Percentiles rank a stretch among this genome's conserved stretches.
phyloP scores from a whole-genome alignment of 1,284 basidiomycete species.

The Tylopilus orsonianus region DNA sequence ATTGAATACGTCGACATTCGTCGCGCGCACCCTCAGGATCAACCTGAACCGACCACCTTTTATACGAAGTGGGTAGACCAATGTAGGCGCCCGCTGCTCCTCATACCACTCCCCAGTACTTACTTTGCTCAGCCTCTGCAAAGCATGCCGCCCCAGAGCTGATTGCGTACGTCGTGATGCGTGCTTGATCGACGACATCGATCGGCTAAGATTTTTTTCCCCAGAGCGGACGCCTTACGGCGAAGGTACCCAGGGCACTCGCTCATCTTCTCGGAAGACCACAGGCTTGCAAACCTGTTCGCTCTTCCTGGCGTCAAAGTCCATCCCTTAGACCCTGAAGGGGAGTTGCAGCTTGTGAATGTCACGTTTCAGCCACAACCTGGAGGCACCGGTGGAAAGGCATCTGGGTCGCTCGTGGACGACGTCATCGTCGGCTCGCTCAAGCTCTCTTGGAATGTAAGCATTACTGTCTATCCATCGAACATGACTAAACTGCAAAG shows the following conservation, averaged over 20 bases:
- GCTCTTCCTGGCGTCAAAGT: constrained; percentile 49
- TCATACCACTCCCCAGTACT: constrained; percentile 1
- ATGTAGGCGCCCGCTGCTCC: constrained; percentile 36
- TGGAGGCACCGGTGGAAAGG: constrained; percentile 37
- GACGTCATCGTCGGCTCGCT: constrained; percentile 55
- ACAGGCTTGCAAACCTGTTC: constrained; percentile 47
- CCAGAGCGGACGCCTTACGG: constrained; percentile 52
- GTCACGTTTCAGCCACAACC: constrained; percentile 49
- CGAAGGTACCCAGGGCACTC: constrained; percentile 63
- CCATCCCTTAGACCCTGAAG: constrained; percentile 33
- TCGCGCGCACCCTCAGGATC: not conserved
- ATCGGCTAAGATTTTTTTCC: constrained; percentile 2
- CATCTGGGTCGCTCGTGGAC: constrained; percentile 55
- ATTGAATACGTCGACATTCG: constrained; percentile 31
- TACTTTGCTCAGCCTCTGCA: constrained; percentile 45
- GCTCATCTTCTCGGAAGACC: constrained; percentile 52
- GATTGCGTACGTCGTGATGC: constrained; percentile 41
- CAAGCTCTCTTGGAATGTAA: constrained; percentile 58
- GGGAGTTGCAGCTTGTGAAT: constrained; percentile 44
- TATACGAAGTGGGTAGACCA: constrained; percentile 55
- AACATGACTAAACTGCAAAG: not conserved
- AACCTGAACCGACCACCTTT: constrained; percentile 35
- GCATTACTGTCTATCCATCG: constrained; percentile 14
- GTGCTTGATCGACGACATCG: not conserved
- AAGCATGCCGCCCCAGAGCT: constrained; percentile 45